These are phyloP conservation scores for Verticillium dahliae DNA, from an alignment of 2,329 filamentous ascomycete species.

Conservation along the genomic window DNA sequence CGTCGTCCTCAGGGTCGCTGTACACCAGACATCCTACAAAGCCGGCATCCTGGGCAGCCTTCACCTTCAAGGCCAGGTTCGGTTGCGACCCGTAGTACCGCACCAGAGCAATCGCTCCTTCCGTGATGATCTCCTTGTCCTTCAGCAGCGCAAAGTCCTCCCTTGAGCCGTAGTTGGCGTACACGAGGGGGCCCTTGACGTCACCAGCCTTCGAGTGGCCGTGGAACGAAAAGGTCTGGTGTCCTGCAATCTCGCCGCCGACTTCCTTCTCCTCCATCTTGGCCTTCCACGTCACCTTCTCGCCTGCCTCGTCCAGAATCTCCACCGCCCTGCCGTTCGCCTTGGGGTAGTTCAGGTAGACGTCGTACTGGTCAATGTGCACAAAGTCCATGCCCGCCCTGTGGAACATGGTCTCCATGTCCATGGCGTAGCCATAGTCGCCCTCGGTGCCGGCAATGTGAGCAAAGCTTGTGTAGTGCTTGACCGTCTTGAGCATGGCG, in stretches of 20 bases:
- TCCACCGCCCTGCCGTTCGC: constrained; percentile 71
- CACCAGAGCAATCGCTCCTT: constrained; percentile 78
- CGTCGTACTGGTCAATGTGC: constrained; percentile 69
- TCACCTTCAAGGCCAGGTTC: constrained; percentile 76
- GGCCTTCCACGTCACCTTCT: constrained; percentile 66
- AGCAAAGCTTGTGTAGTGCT: constrained; percentile 75
- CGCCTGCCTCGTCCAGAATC: constrained; percentile 63
- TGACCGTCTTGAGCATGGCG: constrained; percentile 64
- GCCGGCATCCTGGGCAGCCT: constrained; percentile 80
- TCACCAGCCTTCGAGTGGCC: constrained; percentile 83
- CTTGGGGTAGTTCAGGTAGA: constrained; percentile 89
- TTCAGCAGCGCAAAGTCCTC: constrained; percentile 73
- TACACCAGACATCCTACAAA: constrained; percentile 87
- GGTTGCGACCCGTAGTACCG: constrained; percentile 69
- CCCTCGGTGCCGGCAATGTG: constrained; percentile 94
- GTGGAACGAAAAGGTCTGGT: constrained; percentile 77
- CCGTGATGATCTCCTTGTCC: constrained; percentile 64
- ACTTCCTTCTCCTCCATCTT: constrained; percentile 71
- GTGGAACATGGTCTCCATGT: constrained; percentile 72
- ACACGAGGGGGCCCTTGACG: constrained; percentile 79
- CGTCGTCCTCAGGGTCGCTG: constrained; percentile 81
- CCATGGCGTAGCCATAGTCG: constrained; percentile 78
- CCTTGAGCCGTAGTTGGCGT: constrained; percentile 83
- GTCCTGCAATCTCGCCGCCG: constrained; percentile 54
- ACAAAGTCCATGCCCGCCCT: constrained; percentile 70